phyloP scores from a whole-genome alignment of 257 asterid genomes.

The Haberlea rhodopensis region DNA sequence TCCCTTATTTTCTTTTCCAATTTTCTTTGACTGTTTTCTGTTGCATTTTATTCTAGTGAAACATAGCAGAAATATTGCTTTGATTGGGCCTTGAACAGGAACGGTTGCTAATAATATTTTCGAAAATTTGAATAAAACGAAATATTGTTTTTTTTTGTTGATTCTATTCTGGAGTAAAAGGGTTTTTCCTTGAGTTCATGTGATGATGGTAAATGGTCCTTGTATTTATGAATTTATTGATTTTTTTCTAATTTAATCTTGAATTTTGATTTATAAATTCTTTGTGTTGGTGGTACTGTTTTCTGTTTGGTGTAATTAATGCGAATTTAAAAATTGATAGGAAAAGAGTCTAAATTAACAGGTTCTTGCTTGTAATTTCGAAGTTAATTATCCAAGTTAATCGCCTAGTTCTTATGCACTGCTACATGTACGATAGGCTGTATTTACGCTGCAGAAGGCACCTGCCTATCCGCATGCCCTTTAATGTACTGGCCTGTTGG shows the following conservation, averaged over 20 bases:
- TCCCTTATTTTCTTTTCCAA: no score
- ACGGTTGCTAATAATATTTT: not conserved
- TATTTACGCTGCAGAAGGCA: not conserved
- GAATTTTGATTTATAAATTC: not conserved
- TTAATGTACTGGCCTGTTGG: no score
- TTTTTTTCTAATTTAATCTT: not conserved
- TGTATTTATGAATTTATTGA: not conserved
- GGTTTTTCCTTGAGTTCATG: not conserved
- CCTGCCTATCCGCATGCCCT: no score
- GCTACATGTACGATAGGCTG: no score
- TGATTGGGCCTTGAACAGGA: no score
- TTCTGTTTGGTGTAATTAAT: not conserved
- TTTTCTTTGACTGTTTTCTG: no score
- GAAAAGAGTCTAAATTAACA: not conserved
- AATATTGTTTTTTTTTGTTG: no score
- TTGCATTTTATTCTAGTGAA: no score
- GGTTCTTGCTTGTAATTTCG: not conserved
- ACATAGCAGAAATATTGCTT: no score
- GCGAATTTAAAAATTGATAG: not conserved
- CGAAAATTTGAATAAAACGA: no score
- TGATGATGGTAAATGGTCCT: conserved; percentile 2
- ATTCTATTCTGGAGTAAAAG: no score
- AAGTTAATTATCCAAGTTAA: not conserved
- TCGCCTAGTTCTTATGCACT: not conserved
- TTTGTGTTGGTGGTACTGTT: not conserved